Percentiles rank a stretch among this genome's conserved stretches.
Evolutionary conservation across 192 early-diverging fungal species (phyloP).

Genomic region (Coemansia sp.): DNA sequence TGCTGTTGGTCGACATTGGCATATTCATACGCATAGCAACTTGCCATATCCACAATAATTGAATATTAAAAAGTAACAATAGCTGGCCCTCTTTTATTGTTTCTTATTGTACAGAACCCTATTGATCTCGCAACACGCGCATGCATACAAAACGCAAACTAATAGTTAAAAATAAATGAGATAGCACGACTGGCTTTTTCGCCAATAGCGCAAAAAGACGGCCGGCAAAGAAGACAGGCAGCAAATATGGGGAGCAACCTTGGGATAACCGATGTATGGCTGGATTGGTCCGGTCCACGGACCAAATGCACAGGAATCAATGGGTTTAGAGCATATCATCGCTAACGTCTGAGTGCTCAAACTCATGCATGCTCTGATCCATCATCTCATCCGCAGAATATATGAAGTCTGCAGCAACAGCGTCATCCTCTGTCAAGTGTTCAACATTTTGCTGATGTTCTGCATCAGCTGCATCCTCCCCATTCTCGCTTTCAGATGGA

Average conservation of each 20-base stretch:
- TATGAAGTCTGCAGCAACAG: background rate
- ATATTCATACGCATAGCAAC: constrained; percentile 21
- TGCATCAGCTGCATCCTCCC: constrained; percentile 8
- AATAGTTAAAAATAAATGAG: background rate
- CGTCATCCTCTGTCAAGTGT: background rate
- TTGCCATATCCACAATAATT: background rate
- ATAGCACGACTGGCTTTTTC: background rate
- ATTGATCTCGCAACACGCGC: background rate
- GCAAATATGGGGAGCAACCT: background rate
- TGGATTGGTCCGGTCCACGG: background rate
- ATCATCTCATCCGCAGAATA: background rate
- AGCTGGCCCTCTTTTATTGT: background rate
- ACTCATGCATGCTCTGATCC: constrained; percentile 2
- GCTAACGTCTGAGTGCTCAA: constrained; percentile 21
- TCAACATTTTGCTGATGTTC: constrained; percentile 10
- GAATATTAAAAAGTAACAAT: constrained; percentile 5
- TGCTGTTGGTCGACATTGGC: background rate
- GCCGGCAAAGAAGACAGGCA: background rate
- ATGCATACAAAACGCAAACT: background rate
- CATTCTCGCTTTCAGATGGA: constrained; percentile 6
- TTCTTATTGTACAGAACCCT: background rate
- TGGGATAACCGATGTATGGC: background rate
- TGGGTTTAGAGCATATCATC: constrained; percentile 15
- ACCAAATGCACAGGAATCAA: background rate
- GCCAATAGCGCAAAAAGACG: background rate